Evolutionary conservation across 352 stramenopile species (phyloP), one percentile per base, ranked within the genome.

Genomic region (Blastocystis sp.): DNA sequence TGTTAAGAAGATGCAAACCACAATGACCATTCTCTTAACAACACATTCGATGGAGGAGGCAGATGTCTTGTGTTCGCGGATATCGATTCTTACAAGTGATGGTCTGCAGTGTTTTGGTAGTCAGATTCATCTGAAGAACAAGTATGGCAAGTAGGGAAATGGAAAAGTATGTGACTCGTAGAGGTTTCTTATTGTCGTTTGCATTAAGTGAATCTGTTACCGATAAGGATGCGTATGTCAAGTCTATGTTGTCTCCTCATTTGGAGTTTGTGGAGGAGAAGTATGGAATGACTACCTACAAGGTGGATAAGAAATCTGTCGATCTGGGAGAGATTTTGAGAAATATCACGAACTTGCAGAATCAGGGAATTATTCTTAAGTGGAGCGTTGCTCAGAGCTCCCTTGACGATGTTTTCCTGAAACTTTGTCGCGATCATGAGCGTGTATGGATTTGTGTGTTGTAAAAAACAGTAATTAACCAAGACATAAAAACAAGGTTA

Each of bases 31-130:
- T 53, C 59, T 95, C 4, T 79, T 95, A 2, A 95, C 92, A 42
- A 95, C 93, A 35, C 93, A 95, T 82, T 92, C 91, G 27, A 94
- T 95, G 93, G 93, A 95, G 90, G 93, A 95, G 79, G 93, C 92
- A 17, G 93, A 95, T 69, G 84, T 93, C 51, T 90, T 96, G 9
- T 92, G 91, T 27, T 92, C 95, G 70, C 77, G 90, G 57, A 92
- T 95, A 54, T 90, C 90, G 22, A 95, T 96, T 48, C 90, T 96
- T 90, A 82, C 77, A 70, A 75, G 90, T 42, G 93, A 93, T 13
- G 88, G 84, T 22, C 73, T 95, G 27, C 90, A 91, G 30, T 92
- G 93, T 35, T 58, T 94, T 53, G 93, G 92, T 19, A 92, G 89
- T 0, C 89, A 91, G 44, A 90, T 92, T 56, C 82, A 93, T 59